phyloP scores from a whole-genome alignment of 257 asterid species.

The Jaltomata sinuosa region DNA sequence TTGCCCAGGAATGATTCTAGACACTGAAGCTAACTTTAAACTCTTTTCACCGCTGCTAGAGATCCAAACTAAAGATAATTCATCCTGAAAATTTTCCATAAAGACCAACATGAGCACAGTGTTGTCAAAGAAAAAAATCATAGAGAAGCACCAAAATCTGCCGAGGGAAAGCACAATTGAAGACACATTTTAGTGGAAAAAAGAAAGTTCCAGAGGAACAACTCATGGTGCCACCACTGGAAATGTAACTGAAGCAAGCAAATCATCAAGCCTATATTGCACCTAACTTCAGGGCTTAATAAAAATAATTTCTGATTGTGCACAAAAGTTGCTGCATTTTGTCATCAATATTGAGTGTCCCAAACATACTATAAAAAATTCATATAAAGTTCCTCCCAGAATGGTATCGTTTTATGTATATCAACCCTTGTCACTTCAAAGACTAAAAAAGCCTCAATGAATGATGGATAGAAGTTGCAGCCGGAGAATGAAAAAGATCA shows the following conservation, averaged over 20 bases:
- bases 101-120: slow-evolving; percentile 6
- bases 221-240: neutral
- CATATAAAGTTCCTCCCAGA: neutral
- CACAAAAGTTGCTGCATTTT: neutral
- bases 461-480: neutral
- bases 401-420: neutral
- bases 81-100: slow-evolving; percentile 39
- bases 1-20: slow-evolving; percentile 88
- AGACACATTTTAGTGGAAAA: neutral
- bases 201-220: neutral
- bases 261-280: neutral
- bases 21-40: slow-evolving; percentile 70
- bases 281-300: neutral
- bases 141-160: neutral
- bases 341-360: neutral
- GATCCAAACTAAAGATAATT: slow-evolving; percentile 71
- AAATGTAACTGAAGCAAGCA: neutral
- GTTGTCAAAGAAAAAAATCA: neutral
- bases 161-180: neutral
- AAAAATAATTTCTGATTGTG: neutral
- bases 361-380: neutral
- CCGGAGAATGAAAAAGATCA: neutral
- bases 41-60: slow-evolving; percentile 73
- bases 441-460: neutral
- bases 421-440: neutral